phyloP scores from a whole-genome alignment of 179 eudicot species.

The Carnegiea gigantea region DNA sequence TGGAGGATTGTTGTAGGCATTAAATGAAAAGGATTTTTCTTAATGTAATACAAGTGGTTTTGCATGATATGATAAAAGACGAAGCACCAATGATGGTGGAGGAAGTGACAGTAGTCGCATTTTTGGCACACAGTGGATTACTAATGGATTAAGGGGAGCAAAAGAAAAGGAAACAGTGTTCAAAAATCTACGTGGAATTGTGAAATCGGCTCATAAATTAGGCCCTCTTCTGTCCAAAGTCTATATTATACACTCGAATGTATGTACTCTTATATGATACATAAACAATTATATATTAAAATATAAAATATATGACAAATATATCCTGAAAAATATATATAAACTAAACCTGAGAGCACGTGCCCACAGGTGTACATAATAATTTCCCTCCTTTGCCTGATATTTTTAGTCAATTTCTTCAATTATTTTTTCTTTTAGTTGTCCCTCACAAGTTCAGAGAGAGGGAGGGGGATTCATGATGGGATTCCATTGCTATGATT shows the following conservation, averaged over 20 bases:
- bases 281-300: too few species aligned
- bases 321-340: too few species aligned
- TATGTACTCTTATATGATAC: too few species aligned
- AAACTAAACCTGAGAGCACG: too few species aligned
- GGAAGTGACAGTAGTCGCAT: too few species aligned
- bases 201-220: constrained; percentile 14
- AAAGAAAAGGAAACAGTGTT: not conserved
- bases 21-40: not conserved
- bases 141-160: too few species aligned
- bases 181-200: constrained; percentile 22
- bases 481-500: not conserved
- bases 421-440: not conserved
- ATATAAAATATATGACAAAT: too few species aligned
- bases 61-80: not conserved
- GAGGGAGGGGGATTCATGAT: not conserved
- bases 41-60: constrained; percentile 20
- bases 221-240: too few species aligned
- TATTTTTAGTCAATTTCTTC: constrained; percentile 9
- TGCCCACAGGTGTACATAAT: too few species aligned
- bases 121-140: too few species aligned
- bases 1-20: not conserved
- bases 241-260: too few species aligned
- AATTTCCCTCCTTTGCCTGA: constrained; percentile 11
- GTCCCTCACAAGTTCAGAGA: not conserved
- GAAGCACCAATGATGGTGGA: not conserved